These are phyloP conservation scores for Madurella fahalii DNA, from an alignment of 2,329 filamentous ascomycete genomes.

Conservation along the genomic window DNA sequence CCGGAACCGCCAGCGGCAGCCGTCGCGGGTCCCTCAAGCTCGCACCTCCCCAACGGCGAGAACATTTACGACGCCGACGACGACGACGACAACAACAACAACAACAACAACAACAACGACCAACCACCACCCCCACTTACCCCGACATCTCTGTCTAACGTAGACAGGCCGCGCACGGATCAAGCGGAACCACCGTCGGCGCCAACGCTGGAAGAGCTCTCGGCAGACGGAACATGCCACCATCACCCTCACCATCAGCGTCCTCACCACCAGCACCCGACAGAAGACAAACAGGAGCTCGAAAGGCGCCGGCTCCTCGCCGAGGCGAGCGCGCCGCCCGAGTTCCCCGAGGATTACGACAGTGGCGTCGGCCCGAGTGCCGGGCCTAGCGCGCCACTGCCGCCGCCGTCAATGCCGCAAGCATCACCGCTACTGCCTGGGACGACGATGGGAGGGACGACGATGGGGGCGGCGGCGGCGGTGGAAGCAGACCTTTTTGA, in stretches of 20 bases:
- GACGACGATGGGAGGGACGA: conserved; percentile 26
- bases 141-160: conserved; percentile 11
- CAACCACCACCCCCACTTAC: conserved; percentile 26
- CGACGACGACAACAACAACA: conserved; percentile 49
- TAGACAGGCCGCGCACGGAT: conserved; percentile 22
- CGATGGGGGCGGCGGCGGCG: conserved; percentile 20
- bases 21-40: conserved; percentile 38
- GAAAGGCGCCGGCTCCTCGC: conserved; percentile 62
- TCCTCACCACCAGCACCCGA: conserved; percentile 31
- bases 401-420: conserved; percentile 26
- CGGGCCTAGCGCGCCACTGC: conserved; percentile 21
- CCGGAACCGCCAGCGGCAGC: conserved; percentile 38
- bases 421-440: conserved; percentile 25
- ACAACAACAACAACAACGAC: conserved; percentile 44
- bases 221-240: conserved; percentile 18
- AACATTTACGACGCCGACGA: conserved; percentile 48
- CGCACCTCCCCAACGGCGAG: conserved; percentile 39
- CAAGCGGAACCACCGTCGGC: conserved; percentile 38
- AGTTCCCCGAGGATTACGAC: conserved; percentile 52
- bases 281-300: conserved; percentile 77
- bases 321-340: conserved; percentile 60
- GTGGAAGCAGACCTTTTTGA: conserved; percentile 29
- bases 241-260: conserved; percentile 2
- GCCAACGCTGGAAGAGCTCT: conserved; percentile 45
- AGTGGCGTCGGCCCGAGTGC: conserved; percentile 27